Evolutionary conservation across 345 rosid genomes (phyloP).

Genomic region (Pelargonium nanum): DNA sequence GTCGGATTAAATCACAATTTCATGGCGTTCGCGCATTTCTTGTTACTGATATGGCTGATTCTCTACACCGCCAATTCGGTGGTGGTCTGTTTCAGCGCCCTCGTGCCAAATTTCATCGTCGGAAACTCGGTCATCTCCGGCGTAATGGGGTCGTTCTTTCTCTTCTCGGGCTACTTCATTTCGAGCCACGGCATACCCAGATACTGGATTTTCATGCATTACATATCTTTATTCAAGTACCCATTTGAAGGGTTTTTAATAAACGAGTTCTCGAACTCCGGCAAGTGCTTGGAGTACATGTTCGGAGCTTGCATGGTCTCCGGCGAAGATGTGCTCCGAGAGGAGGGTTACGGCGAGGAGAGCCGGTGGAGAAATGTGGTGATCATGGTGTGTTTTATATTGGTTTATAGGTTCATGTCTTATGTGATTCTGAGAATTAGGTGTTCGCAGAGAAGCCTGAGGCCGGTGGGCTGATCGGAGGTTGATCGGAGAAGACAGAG

Average conservation of each 20-base stretch:
- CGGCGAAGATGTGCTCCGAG: conserved; percentile 59
- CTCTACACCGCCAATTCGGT: conserved; percentile 94
- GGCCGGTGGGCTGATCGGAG: conserved; percentile 3
- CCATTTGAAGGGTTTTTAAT: conserved; percentile 92
- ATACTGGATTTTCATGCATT: conserved; percentile 95
- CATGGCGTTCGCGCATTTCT: conserved; percentile 61
- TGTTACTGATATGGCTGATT: conserved; percentile 78
- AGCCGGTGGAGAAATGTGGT: conserved; percentile 67
- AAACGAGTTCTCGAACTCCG: conserved; percentile 74
- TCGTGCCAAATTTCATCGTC: conserved; percentile 83
- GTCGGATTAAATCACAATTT: conserved; percentile 65
- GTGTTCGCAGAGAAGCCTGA: conserved; percentile 52
- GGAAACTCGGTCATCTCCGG: conserved; percentile 88
- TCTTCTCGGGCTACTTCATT: conserved; percentile 94
- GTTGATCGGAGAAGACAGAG: conserved; percentile 17
- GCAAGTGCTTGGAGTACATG: conserved; percentile 61
- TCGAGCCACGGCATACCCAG: conserved; percentile 65
- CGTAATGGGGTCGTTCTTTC: conserved; percentile 92
- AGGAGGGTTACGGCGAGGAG: conserved; percentile 67
- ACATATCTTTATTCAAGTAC: conserved; percentile 81
- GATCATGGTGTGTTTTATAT: conserved; percentile 62
- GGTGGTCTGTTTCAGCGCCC: conserved; percentile 85
- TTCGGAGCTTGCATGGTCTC: conserved; percentile 54
- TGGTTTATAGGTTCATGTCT: conserved; percentile 69
- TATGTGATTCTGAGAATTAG: conserved; percentile 64